Evolutionary conservation across 768 basidiomycete species (phyloP).

Genomic region (Pleurotus tuoliensis): DNA sequence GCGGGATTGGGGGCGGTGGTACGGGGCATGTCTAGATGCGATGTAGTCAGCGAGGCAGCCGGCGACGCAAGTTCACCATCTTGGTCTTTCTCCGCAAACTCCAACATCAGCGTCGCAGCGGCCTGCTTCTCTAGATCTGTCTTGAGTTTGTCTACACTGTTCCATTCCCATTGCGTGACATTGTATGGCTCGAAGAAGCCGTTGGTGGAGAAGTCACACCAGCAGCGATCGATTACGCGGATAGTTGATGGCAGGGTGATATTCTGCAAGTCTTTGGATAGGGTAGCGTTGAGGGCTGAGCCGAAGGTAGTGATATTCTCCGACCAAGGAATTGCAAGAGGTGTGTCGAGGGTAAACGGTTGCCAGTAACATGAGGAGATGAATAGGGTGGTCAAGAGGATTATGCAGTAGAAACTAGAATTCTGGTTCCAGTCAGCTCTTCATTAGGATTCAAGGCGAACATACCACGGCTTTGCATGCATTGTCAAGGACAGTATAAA

Average conservation of each 20-base stretch:
- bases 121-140: conserved; percentile 35
- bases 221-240: conserved; percentile 73
- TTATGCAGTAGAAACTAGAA: conserved; percentile 79
- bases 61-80: conserved; percentile 9
- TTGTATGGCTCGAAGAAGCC: conserved; percentile 77
- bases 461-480: conserved; percentile 83
- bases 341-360: conserved; percentile 63
- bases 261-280: conserved; percentile 31
- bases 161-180: conserved; percentile 67
- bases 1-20: neutral
- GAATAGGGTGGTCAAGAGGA: conserved; percentile 78
- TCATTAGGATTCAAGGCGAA: conserved; percentile 4
- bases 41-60: conserved; percentile 6
- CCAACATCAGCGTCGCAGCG: conserved; percentile 17
- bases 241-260: conserved; percentile 52
- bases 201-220: conserved; percentile 72
- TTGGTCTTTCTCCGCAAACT: conserved; percentile 9
- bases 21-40: neutral
- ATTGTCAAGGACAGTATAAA: conserved; percentile 75
- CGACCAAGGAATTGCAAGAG: conserved; percentile 63
- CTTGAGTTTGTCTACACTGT: conserved; percentile 51
- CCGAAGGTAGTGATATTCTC: conserved; percentile 70
- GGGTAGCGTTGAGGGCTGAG: conserved; percentile 54
- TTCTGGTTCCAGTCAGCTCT: no score
- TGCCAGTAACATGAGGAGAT: conserved; percentile 90